Percentiles rank a stretch among this genome's conserved stretches.
phyloP scores from a whole-genome alignment of 2,329 filamentous ascomycete genomes.

The Whalleya microplaca region DNA sequence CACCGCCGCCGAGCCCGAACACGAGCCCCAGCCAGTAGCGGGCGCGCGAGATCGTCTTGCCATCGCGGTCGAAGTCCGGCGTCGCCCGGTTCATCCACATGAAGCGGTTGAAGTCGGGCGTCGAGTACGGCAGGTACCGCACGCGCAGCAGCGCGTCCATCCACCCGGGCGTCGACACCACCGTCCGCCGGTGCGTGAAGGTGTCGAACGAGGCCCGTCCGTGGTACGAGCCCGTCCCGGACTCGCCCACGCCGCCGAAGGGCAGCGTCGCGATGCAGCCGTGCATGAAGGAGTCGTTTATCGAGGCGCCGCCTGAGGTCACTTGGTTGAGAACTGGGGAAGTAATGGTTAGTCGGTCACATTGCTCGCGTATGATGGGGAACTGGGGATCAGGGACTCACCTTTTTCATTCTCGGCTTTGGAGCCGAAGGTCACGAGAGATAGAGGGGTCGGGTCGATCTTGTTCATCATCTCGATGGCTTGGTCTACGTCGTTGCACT shows the following conservation, averaged over 20 bases:
- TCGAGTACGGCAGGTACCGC: slow-evolving; percentile 67
- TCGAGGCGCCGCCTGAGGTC: slow-evolving; percentile 69
- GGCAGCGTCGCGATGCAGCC: slow-evolving; percentile 70
- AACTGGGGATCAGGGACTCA: slow-evolving; percentile 43
- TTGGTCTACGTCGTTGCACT: slow-evolving; percentile 79
- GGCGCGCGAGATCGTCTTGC: slow-evolving; percentile 54
- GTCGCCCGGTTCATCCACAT: slow-evolving; percentile 46
- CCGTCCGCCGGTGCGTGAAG: slow-evolving; percentile 49
- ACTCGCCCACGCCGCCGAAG: slow-evolving; percentile 84
- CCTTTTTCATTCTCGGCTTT: slow-evolving; percentile 76
- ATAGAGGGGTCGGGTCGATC: slow-evolving; percentile 81
- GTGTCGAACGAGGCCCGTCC: slow-evolving; percentile 74
- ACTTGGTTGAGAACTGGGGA: slow-evolving; percentile 58
- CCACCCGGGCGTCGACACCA: slow-evolving; percentile 68
- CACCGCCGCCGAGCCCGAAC: slow-evolving; percentile 55
- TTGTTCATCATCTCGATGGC: slow-evolving; percentile 81
- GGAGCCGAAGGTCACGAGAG: slow-evolving; percentile 83
- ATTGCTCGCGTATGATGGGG: neutral
- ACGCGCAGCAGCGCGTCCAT: slow-evolving; percentile 68
- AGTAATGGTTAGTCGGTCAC: slow-evolving; percentile 1
- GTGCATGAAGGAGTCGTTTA: slow-evolving; percentile 72
- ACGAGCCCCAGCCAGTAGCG: slow-evolving; percentile 59
- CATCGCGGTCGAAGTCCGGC: slow-evolving; percentile 66
- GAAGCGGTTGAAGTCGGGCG: slow-evolving; percentile 49
- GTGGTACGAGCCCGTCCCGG: slow-evolving; percentile 76